A percentile compares a stretch with the other conserved stretches of the same genome.
Conservation (phyloP, 805 yeast genomes). For the Zygoascus bituminiphila region DNA sequence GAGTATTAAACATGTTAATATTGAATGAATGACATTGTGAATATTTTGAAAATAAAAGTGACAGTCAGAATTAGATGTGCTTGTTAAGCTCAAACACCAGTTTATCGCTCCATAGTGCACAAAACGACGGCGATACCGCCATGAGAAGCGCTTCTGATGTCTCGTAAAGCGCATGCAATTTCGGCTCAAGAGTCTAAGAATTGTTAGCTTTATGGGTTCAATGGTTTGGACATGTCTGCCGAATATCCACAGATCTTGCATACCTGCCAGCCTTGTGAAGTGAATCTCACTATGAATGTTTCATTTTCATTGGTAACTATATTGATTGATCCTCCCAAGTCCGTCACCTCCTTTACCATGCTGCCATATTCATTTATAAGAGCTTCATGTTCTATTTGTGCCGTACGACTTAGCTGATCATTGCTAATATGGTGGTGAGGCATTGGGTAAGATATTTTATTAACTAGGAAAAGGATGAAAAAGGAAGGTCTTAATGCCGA, state of each 20-base stretch:
- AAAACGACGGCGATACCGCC: conserved; percentile 21
- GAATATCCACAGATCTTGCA: background rate
- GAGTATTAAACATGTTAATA: too few relatives aligned
- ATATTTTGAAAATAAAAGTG: too few relatives aligned
- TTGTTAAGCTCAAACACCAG: conserved; percentile 7
- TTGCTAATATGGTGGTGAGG: too few relatives aligned
- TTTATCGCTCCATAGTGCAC: conserved; percentile 15
- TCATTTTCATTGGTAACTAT: background rate
- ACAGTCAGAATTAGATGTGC: background rate
- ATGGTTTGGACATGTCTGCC: background rate
- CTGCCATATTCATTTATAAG: background rate
- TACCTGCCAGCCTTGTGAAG: conserved; percentile 16
- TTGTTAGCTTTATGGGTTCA: background rate
- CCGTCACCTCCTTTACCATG: background rate
- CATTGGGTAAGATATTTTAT: too few relatives aligned
- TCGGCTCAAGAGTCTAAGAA: background rate
- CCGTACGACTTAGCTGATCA: background rate
- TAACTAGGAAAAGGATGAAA: too few relatives aligned
- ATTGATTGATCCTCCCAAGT: background rate
- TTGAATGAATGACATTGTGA: too few relatives aligned
- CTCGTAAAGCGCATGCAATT: conserved; percentile 16
- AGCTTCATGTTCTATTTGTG: background rate
- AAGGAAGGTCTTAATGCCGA: too few relatives aligned
- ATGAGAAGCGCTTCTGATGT: conserved; percentile 27
- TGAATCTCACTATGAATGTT: background rate